phyloP scores from a whole-genome alignment of 352 stramenopile species.

The Pythium myriotylum region DNA sequence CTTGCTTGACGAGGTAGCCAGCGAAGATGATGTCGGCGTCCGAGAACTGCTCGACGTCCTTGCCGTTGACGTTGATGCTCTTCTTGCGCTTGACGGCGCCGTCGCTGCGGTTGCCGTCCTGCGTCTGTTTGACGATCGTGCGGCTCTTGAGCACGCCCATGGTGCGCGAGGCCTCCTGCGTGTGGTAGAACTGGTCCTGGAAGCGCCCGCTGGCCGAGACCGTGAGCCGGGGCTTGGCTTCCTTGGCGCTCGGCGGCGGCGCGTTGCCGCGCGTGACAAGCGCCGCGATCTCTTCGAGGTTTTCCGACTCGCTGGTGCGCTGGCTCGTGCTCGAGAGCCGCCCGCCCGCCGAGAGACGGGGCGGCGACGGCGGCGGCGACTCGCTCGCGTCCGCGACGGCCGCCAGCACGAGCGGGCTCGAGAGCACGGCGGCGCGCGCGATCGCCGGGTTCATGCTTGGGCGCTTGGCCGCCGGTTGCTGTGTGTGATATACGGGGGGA shows the following conservation, averaged over 20 bases:
- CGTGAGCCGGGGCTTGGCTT: constrained; percentile 62
- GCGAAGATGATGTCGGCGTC: constrained; percentile 81
- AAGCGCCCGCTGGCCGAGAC: constrained; percentile 83
- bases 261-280: constrained; percentile 24
- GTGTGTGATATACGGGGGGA: not conserved
- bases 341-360: not conserved
- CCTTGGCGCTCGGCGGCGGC: constrained; percentile 3
- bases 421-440: not conserved
- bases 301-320: constrained; percentile 5
- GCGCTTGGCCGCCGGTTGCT: no score
- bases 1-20: constrained; percentile 83
- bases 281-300: constrained; percentile 30
- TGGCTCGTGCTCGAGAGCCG: constrained; percentile 6
- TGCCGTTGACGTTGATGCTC: constrained; percentile 71
- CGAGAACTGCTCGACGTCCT: constrained; percentile 85
- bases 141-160: constrained; percentile 84
- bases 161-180: constrained; percentile 73
- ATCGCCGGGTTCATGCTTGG: no score
- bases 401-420: not conserved
- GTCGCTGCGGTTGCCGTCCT: constrained; percentile 29
- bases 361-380: constrained; percentile 22
- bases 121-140: constrained; percentile 56
- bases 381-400: not conserved
- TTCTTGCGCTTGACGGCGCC: constrained; percentile 41
- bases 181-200: constrained; percentile 88